Conservation (phyloP, 176 grass and related monocot species). For the Melocanna baccifera region DNA sequence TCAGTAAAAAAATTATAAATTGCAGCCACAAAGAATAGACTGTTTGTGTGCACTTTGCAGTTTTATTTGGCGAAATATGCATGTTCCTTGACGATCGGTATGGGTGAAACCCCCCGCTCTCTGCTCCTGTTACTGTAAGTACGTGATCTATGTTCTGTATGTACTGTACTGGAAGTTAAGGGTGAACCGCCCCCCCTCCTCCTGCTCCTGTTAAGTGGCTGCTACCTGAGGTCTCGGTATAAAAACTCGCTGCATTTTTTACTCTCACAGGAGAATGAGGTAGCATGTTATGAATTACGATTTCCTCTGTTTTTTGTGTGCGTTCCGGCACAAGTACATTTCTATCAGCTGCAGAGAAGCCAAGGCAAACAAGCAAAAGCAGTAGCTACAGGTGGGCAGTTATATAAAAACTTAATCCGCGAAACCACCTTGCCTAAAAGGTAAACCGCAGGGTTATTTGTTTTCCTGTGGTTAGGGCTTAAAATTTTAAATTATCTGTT, state of each 20-base stretch:
- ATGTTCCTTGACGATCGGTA: neutral
- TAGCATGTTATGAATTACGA: neutral
- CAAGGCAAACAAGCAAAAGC: neutral
- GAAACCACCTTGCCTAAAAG: conserved; percentile 12
- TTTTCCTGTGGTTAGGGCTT: too few relatives aligned
- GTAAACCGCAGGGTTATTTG: neutral
- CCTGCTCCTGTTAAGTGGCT: too few relatives aligned
- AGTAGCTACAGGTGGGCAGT: neutral
- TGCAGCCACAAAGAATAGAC: too few relatives aligned
- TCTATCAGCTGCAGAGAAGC: neutral
- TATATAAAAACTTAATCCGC: too few relatives aligned
- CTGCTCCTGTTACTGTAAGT: neutral
- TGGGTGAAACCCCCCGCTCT: too few relatives aligned
- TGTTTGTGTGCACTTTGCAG: neutral
- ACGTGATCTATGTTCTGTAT: neutral
- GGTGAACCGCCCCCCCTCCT: too few relatives aligned
- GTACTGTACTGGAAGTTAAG: neutral
- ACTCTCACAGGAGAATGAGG: too few relatives aligned
- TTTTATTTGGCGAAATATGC: neutral
- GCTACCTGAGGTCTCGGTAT: too few relatives aligned
- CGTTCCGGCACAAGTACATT: neutral
- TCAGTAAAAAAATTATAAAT: too few relatives aligned
- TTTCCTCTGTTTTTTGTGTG: neutral
- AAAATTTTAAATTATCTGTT: too few relatives aligned
- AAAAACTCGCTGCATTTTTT: too few relatives aligned